Evolutionary conservation across 257 asterid genomes (phyloP).

Genomic region (Linaria vulgaris): DNA sequence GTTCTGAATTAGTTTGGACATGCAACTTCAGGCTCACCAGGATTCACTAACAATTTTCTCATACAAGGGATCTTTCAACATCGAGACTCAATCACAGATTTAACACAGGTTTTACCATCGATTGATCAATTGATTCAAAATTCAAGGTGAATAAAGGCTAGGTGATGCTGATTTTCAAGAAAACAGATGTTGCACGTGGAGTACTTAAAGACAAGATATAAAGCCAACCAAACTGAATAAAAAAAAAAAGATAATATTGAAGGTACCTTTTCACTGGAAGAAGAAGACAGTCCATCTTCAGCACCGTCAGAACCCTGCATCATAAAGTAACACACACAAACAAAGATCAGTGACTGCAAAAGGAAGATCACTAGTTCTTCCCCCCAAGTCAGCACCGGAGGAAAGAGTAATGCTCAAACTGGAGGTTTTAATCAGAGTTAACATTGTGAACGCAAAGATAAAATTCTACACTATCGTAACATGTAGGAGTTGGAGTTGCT

Average conservation of each 20-base stretch:
- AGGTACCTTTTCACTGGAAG: slow-evolving; percentile 50
- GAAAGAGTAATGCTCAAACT: neutral
- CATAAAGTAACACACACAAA: slow-evolving; percentile 8
- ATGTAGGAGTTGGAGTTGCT: too few species aligned
- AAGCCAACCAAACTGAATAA: neutral
- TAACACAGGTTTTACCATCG: neutral
- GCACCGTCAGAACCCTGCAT: slow-evolving; percentile 42
- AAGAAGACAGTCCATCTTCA: slow-evolving; percentile 43
- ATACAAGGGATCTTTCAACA: neutral
- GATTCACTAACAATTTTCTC: neutral
- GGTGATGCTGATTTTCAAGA: neutral
- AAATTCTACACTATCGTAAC: slow-evolving; percentile 10
- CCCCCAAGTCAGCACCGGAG: slow-evolving; percentile 4
- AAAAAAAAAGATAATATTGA: neutral
- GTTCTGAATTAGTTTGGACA: neutral
- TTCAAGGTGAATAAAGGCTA: neutral
- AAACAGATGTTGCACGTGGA: neutral
- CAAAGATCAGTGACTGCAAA: slow-evolving; percentile 3
- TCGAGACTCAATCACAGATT: neutral
- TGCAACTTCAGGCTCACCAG: neutral
- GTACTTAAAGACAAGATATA: neutral
- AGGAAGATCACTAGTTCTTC: slow-evolving; percentile 7
- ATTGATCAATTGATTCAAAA: slow-evolving; percentile 10
- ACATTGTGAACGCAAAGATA: neutral
- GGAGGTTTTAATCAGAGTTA: slow-evolving; percentile 1